phyloP scores from a whole-genome alignment of 352 stramenopile genomes.

The Phytophthora chlamydospora region DNA sequence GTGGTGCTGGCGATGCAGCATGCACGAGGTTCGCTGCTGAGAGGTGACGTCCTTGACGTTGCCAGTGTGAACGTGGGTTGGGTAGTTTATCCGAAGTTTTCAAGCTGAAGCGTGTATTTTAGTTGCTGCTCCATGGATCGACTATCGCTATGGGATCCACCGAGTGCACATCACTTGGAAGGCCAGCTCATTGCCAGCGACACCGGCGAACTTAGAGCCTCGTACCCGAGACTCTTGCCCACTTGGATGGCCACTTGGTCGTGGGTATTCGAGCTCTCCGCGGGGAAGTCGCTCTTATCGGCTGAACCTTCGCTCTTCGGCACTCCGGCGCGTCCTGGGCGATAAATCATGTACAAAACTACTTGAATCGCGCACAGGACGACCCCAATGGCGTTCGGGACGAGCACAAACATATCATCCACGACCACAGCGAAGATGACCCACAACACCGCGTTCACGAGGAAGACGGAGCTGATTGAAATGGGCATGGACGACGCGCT shows the following conservation, averaged over 20 bases:
- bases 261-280: neutral
- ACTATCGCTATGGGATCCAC: too few relatives aligned
- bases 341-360: conserved; percentile 49
- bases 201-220: conserved; percentile 13
- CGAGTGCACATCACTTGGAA: conserved; percentile 14
- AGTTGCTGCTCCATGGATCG: too few relatives aligned
- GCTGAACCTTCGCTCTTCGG: neutral
- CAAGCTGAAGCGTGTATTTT: too few relatives aligned
- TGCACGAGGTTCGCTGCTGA: too few relatives aligned
- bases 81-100: too few relatives aligned
- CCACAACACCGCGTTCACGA: conserved; percentile 53
- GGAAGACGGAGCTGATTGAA: conserved; percentile 42
- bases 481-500: conserved; percentile 53
- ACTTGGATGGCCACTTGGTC: conserved; percentile 16
- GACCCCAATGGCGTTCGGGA: conserved; percentile 41
- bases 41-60: too few relatives aligned
- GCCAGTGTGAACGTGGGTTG: too few relatives aligned
- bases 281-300: conserved; percentile 6
- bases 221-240: conserved; percentile 14
- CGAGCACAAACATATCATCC: conserved; percentile 43
- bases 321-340: conserved; percentile 5
- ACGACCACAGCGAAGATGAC: conserved; percentile 47
- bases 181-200: neutral
- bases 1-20: too few relatives aligned
- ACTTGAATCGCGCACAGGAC: conserved; percentile 48